A percentile compares a stretch with the other conserved stretches of the same genome.
Conservation (phyloP, 2,329 filamentous ascomycete species). For the Cryphonectria parasitica region DNA sequence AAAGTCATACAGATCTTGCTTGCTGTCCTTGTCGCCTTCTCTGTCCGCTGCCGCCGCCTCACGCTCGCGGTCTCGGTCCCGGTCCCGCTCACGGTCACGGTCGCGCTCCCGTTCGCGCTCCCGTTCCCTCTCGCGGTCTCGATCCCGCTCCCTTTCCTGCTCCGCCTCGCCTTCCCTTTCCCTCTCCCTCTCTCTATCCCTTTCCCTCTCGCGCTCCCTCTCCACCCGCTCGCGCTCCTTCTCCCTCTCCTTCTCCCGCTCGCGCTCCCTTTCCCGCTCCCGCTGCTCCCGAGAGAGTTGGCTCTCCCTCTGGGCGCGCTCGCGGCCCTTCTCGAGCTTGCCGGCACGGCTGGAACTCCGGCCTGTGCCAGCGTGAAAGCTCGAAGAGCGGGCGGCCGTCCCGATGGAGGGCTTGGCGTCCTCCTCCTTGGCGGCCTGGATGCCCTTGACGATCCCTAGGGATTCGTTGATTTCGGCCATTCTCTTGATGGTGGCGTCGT, state of each 20-base stretch:
- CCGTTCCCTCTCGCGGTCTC: conserved; percentile 20
- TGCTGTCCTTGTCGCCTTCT: conserved; percentile 31
- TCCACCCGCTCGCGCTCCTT: conserved; percentile 31
- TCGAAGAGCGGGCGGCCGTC: conserved; percentile 32
- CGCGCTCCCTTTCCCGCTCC: conserved; percentile 19
- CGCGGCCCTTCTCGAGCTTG: conserved; percentile 31
- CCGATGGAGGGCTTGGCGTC: conserved; percentile 36
- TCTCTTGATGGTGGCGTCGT: conserved; percentile 35
- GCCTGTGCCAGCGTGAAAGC: conserved; percentile 27
- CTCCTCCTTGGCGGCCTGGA: conserved; percentile 48
- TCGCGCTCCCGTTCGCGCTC: conserved; percentile 24
- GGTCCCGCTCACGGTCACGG: conserved; percentile 30
- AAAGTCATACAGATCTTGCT: conserved; percentile 47
- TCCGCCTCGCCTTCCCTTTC: conserved; percentile 31
- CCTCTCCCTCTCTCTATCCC: conserved; percentile 32
- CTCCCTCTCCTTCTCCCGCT: conserved; percentile 30
- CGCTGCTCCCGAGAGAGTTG: conserved; percentile 16
- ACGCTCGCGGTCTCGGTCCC: conserved; percentile 35
- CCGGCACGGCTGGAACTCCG: conserved; percentile 30
- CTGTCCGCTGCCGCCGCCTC: conserved; percentile 38
- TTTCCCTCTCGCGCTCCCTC: conserved; percentile 25
- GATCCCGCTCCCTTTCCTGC: conserved; percentile 29
- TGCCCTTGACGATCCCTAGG: conserved; percentile 44
- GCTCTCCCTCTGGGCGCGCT: conserved; percentile 34
- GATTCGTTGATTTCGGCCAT: conserved; percentile 43